A percentile compares a stretch with the other conserved stretches of the same genome.
phyloP scores from a whole-genome alignment of 345 rosid genomes.

The Linum trigynum region DNA sequence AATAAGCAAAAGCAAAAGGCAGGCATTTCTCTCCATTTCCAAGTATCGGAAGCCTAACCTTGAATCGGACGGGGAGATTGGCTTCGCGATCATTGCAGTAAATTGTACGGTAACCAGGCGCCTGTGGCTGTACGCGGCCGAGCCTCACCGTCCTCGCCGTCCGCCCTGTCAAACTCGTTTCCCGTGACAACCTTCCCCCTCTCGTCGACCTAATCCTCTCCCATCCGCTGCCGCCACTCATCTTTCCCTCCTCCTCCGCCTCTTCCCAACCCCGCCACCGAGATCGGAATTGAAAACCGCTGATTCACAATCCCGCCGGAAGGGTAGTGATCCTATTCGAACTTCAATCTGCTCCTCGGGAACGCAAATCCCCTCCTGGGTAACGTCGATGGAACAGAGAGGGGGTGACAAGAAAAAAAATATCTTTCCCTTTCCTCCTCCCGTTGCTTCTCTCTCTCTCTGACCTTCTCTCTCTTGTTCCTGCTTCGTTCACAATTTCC shows the following conservation, averaged over 20 bases:
- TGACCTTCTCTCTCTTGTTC: too few relatives aligned
- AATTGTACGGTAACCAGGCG: slow-evolving; percentile 81
- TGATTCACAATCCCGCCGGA: background rate
- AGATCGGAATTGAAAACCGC: background rate
- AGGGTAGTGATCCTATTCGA: background rate
- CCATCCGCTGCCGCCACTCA: slow-evolving; percentile 43
- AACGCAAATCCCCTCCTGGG: background rate
- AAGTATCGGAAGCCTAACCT: slow-evolving; percentile 32
- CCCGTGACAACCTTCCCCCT: slow-evolving; percentile 29
- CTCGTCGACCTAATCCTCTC: slow-evolving; percentile 48
- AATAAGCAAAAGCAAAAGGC: too few relatives aligned
- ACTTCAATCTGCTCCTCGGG: background rate
- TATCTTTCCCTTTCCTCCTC: background rate
- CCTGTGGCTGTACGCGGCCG: slow-evolving; percentile 93
- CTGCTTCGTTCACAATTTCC: too few relatives aligned
- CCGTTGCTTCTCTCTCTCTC: background rate
- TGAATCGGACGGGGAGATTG: slow-evolving; percentile 64
- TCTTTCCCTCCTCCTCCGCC: slow-evolving; percentile 14
- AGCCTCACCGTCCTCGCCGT: slow-evolving; percentile 60
- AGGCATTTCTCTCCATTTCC: background rate
- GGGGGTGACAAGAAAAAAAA: background rate
- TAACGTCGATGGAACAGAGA: background rate
- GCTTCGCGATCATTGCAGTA: slow-evolving; percentile 94
- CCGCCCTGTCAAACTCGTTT: slow-evolving; percentile 31
- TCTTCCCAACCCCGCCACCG: background rate